phyloP scores from a whole-genome alignment of 805 yeast species.

The Pichia eremophila region DNA sequence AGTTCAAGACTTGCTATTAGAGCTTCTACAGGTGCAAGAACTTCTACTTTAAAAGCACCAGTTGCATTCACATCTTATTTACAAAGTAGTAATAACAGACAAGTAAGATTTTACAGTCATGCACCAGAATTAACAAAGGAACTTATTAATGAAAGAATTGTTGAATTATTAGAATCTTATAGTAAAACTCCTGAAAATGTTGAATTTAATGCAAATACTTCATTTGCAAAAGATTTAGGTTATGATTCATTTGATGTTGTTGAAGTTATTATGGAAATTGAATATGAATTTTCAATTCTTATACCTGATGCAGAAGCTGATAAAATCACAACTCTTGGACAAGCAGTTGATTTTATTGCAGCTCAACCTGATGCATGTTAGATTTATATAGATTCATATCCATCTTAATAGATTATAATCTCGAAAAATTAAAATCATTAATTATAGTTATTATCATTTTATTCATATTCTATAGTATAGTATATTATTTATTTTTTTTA shows the following conservation, averaged over 20 bases:
- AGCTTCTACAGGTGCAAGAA: neutral
- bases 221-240: constrained; percentile 57
- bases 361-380: constrained; percentile 45
- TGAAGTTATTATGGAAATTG: constrained; percentile 65
- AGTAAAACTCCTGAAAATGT: constrained; percentile 39
- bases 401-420: no score
- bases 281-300: constrained; percentile 67
- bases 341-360: constrained; percentile 80
- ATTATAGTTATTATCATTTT: neutral
- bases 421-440: neutral
- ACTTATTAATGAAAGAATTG: constrained; percentile 49
- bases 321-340: constrained; percentile 86
- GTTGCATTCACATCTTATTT: neutral
- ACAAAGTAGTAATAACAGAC: neutral
- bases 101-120: constrained; percentile 38
- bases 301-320: constrained; percentile 89
- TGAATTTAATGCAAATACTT: constrained; percentile 32
- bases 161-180: constrained; percentile 57
- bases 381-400: neutral
- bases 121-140: constrained; percentile 56
- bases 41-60: neutral
- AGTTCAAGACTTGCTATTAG: neutral
- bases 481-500: no score
- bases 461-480: no score
- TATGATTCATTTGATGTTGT: constrained; percentile 65